These are phyloP conservation scores for Curvularia hawaiiensis DNA, from an alignment of 2,329 filamentous ascomycete species.

Conservation along the genomic window DNA sequence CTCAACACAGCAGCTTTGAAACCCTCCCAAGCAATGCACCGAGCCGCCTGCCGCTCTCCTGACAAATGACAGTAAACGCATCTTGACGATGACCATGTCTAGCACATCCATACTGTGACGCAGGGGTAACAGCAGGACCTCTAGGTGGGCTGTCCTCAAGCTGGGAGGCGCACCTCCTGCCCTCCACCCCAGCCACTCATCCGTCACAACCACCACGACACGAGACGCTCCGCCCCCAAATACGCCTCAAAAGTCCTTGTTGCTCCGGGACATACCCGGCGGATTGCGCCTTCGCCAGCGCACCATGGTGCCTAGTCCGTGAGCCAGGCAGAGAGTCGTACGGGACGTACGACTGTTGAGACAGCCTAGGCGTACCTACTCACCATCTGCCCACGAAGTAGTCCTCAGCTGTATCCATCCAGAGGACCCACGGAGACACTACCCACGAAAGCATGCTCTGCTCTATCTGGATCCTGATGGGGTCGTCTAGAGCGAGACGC, in stretches of 20 bases:
- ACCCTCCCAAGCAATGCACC: conserved; percentile 16
- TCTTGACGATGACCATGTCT: conserved; percentile 8
- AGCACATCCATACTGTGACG: conserved; percentile 24
- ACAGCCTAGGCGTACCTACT: conserved; percentile 26
- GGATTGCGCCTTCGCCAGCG: conserved; percentile 13
- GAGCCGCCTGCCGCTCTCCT: conserved; percentile 31
- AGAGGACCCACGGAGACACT: conserved; percentile 10
- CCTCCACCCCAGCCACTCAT: conserved; percentile 23
- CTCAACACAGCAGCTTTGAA: conserved; percentile 14
- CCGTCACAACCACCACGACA: conserved; percentile 23
- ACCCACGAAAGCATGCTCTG: conserved; percentile 26
- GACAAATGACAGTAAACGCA: conserved; percentile 10
- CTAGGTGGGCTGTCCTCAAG: conserved; percentile 17
- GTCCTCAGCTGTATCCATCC: conserved; percentile 12
- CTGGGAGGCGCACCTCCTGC: conserved; percentile 19
- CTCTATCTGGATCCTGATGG: conserved; percentile 29
- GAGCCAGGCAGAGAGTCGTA: conserved; percentile 13
- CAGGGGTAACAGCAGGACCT: conserved; percentile 27
- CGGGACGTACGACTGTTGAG: conserved; percentile 18
- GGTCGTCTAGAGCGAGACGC: conserved; percentile 25
- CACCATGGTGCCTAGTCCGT: conserved; percentile 8
- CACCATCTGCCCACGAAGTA: conserved; percentile 13
- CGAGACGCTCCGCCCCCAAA: conserved; percentile 40
- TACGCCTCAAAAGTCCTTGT: conserved; percentile 17
- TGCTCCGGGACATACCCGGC: conserved; percentile 10